These are phyloP conservation scores for Chytridiales sp. DNA, from an alignment of 371 early-diverging fungal species.

Conservation along the genomic window DNA sequence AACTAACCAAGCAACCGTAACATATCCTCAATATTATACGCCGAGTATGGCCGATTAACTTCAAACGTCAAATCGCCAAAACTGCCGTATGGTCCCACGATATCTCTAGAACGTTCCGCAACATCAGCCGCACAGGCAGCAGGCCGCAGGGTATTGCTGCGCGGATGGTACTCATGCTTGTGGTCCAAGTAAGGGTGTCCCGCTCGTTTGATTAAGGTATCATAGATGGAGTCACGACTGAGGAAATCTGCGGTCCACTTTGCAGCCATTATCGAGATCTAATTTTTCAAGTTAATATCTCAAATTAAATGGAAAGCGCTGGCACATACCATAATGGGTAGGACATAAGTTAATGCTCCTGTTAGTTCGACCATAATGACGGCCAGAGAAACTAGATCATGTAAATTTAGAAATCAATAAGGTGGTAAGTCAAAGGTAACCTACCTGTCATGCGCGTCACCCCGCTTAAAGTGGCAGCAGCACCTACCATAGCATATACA, in stretches of 20 bases:
- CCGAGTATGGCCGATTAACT: conserved; percentile 25
- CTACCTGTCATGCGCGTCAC: conserved; percentile 84
- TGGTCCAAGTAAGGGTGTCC: conserved; percentile 87
- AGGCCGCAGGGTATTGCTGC: conserved; percentile 4
- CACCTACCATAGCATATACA: conserved; percentile 93
- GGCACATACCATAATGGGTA: conserved; percentile 80
- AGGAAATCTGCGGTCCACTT: conserved; percentile 89
- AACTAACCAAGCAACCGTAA: conserved; percentile 36
- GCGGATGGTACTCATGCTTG: conserved; percentile 51
- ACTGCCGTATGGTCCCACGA: no score
- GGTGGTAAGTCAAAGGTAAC: conserved; percentile 5
- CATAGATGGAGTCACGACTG: conserved; percentile 79
- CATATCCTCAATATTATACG: conserved; percentile 30
- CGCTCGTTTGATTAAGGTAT: conserved; percentile 71
- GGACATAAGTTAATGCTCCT: conserved; percentile 80
- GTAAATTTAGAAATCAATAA: conserved; percentile 9
- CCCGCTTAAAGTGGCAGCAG: conserved; percentile 88
- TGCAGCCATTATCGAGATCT: conserved; percentile 77
- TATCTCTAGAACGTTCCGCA: no score
- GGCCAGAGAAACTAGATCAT: conserved; percentile 83
- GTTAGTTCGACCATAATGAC: conserved; percentile 96
- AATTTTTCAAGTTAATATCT: neutral
- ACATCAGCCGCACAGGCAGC: conserved; percentile 33
- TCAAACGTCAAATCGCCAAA: conserved; percentile 42
- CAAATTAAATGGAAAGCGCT: neutral